Base-by-base conservation (phyloP, 805 yeast species). In the Cyberlindnera mississippiensis region DNA sequence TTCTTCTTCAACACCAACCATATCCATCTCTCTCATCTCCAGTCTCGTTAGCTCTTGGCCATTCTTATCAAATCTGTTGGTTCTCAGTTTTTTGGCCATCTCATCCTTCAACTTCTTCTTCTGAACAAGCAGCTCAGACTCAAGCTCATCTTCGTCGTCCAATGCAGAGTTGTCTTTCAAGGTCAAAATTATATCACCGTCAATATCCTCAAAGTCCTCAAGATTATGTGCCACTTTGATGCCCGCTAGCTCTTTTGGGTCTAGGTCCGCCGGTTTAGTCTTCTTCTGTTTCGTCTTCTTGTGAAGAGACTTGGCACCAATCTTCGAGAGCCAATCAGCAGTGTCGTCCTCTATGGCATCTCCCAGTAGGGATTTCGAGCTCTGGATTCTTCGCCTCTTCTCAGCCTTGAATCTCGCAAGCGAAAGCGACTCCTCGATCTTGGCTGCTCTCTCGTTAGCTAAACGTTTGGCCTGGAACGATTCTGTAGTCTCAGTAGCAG, bases 111-210 rank as follows among this genome's bases (percentile, higher is more conserved):
- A n/a, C n/a, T 35, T 50, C 17, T 49, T 42, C 41, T 50, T 36
- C 22, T 47, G 40, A 1, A 46, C 36, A 6, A 57, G 32, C 30
- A 42, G 18, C 14, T 47, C 51, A 5, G 55, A 52, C 20, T 56
- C 59, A 18, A 56, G 36, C 19, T 52, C 55, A 41, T 56, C 57
- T 8, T 37, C 48, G 4, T 52, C 59, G 18, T 51, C 56, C 19
- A 43, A 16, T 3, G 56, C 40, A 1, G 49, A 40, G 6, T 43
- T 38, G 15, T 57, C 60, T 22, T 55, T 56, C 26, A 57, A 33
- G 1, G 62, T 57, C 9, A 57, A 32, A 4, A 56, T 43, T 3
- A 53, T 39, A 29, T 46, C 53, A 4, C 41, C 41, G 11, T 40
- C 42, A 6, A 44, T 3, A 1, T 38, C 19, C 2, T 33, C 36